These are phyloP conservation scores for Eucalyptus erythrocorys DNA, from an alignment of 345 rosid genomes.

Conservation along the genomic window DNA sequence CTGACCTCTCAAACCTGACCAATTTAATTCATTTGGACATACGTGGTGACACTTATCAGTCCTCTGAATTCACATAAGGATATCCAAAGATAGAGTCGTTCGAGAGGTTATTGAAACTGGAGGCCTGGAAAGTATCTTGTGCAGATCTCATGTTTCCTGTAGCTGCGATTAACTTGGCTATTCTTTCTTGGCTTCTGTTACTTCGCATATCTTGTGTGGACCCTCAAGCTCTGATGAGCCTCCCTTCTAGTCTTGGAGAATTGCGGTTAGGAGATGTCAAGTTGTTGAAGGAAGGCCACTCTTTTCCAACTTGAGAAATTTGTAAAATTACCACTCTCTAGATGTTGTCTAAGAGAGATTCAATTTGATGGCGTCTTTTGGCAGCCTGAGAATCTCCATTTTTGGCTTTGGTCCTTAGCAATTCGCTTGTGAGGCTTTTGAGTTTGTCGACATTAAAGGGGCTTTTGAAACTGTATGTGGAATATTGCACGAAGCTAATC, in stretches of 20 bases:
- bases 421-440: not conserved
- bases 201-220: not conserved
- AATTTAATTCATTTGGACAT: too few relatives aligned
- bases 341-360: not conserved
- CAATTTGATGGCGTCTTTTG: not conserved
- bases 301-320: not conserved
- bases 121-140: too few relatives aligned
- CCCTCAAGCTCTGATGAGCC: not conserved
- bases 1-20: not conserved
- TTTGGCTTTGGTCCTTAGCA: not conserved
- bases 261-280: not conserved
- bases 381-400: not conserved
- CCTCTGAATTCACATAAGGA: too few relatives aligned
- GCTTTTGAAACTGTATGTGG: not conserved
- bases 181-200: rapidly evolving
- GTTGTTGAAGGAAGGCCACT: not conserved
- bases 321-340: not conserved
- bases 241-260: not conserved
- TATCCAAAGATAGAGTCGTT: too few relatives aligned
- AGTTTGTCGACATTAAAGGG: not conserved
- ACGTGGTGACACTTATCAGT: not conserved
- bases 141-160: not conserved
- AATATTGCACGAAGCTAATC: not conserved
- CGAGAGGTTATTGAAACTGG: too few relatives aligned
- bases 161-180: not conserved